phyloP scores from a whole-genome alignment of 768 basidiomycete genomes.

The Suillus cothurnatus region DNA sequence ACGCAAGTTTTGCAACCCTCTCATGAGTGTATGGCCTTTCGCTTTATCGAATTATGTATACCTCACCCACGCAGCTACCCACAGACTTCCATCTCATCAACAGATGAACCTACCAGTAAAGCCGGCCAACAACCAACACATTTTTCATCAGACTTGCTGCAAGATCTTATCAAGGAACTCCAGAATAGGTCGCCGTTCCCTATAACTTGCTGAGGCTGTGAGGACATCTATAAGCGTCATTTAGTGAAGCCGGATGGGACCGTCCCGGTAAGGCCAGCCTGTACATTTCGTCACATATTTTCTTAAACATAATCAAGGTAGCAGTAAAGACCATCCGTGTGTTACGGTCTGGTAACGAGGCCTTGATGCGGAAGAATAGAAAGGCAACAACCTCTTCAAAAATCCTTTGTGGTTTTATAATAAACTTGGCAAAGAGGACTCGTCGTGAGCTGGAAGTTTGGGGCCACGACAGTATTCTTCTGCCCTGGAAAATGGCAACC shows the following conservation, averaged over 20 bases:
- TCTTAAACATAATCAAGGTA: neutral
- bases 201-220: neutral
- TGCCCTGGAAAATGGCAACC: conserved; percentile 19
- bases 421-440: conserved; percentile 14
- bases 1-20: neutral
- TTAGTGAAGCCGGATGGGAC: neutral
- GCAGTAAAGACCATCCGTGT: conserved; percentile 10
- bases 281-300: neutral
- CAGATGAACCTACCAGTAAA: neutral
- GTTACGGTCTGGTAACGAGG: neutral
- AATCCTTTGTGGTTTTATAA: neutral
- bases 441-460: conserved; percentile 26
- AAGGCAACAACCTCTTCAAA: neutral
- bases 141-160: neutral
- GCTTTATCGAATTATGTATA: neutral
- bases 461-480: conserved; percentile 8
- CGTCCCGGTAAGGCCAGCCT: neutral
- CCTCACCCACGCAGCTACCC: neutral
- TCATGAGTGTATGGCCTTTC: neutral
- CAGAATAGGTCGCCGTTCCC: neutral
- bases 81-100: neutral
- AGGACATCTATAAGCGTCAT: conserved; percentile 8
- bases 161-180: neutral
- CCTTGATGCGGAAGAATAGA: neutral
- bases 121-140: neutral